Conservation (phyloP, 179 eudicot genomes). For the Amaranthus tricolor region DNA sequence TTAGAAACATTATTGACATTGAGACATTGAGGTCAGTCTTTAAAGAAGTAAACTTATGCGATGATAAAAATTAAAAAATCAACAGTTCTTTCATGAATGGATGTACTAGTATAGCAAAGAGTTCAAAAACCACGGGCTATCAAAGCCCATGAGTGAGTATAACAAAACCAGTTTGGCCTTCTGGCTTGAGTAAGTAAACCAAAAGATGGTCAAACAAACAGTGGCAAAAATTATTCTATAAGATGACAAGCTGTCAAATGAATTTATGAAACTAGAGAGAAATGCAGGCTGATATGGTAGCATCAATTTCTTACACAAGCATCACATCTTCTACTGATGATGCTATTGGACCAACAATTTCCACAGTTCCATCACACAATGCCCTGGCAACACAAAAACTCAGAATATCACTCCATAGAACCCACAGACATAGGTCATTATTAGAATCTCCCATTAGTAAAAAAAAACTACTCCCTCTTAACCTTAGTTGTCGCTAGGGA, state of each 20-base stretch:
- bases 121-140: neutral
- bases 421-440: neutral
- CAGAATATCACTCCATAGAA: neutral
- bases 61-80: neutral
- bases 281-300: conserved; percentile 1
- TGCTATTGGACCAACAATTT: conserved; percentile 83
- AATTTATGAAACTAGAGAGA: neutral
- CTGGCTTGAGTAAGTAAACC: too few relatives aligned
- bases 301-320: conserved; percentile 67
- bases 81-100: neutral
- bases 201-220: neutral
- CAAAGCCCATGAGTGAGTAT: too few relatives aligned
- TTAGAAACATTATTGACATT: conserved; percentile 24
- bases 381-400: conserved; percentile 43
- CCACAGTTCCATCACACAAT: conserved; percentile 91
- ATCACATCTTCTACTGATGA: conserved; percentile 87
- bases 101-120: neutral
- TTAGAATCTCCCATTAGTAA: neutral
- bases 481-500: too few relatives aligned
- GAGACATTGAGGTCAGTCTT: conserved; percentile 16
- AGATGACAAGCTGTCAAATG: neutral
- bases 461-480: neutral
- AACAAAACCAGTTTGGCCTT: too few relatives aligned
- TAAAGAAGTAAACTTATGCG: neutral
- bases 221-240: neutral